Evolutionary conservation across 2,329 filamentous ascomycete genomes (phyloP).

Genomic region (Fusarium siculi): DNA sequence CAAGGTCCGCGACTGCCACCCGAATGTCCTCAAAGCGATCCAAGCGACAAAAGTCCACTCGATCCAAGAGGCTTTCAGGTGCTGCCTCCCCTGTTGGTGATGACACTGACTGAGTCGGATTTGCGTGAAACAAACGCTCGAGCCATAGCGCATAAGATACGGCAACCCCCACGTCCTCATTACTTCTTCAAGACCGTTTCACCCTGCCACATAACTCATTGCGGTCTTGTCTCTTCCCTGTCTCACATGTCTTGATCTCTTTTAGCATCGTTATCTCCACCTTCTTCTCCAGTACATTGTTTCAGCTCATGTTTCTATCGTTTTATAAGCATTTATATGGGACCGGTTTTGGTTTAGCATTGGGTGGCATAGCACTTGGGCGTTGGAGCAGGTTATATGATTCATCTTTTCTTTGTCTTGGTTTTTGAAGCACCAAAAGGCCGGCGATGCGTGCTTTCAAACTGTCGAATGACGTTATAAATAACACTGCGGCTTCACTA

Average conservation of each 20-base stretch:
- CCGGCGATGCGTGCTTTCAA: conserved; percentile 28
- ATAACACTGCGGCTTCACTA: conserved; percentile 22
- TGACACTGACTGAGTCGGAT: conserved; percentile 47
- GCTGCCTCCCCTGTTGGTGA: conserved; percentile 53
- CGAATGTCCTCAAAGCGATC: conserved; percentile 45
- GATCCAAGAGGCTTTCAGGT: conserved; percentile 45
- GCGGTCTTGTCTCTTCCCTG: conserved; percentile 8
- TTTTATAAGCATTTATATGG: conserved; percentile 43
- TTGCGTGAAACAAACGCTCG: conserved; percentile 18
- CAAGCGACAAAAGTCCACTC: conserved; percentile 46
- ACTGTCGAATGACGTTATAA: conserved; percentile 18
- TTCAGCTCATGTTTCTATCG: conserved; percentile 25
- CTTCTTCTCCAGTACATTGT: conserved; percentile 26
- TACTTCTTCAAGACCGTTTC: conserved; percentile 25
- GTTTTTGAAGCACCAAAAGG: conserved; percentile 19
- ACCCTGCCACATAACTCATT: conserved; percentile 3
- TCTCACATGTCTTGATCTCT: conserved; percentile 15
- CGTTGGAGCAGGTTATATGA: conserved; percentile 34
- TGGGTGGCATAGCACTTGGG: conserved; percentile 43
- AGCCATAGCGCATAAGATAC: conserved; percentile 18
- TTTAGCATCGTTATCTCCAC: conserved; percentile 18
- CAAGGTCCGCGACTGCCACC: conserved; percentile 47
- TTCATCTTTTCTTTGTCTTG: conserved; percentile 31
- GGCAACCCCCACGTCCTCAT: conserved; percentile 15
- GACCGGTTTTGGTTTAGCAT: conserved; percentile 33